Evolutionary conservation across 768 basidiomycete species (phyloP).

Genomic region (Tulasnella sp.): DNA sequence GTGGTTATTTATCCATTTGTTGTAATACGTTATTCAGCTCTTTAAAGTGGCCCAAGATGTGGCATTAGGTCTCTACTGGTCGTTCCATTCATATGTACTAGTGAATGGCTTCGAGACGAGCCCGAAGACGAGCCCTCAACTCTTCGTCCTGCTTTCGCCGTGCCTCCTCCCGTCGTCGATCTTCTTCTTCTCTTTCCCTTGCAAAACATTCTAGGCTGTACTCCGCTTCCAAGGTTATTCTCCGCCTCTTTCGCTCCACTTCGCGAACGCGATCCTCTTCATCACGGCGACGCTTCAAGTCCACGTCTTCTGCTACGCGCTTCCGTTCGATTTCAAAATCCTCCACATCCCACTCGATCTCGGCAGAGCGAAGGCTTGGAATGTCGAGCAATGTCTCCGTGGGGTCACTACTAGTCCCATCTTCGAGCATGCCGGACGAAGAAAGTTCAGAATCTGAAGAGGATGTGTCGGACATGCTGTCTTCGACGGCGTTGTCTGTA

Average conservation of each 20-base stretch:
- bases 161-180: not conserved
- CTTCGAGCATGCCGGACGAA: not conserved
- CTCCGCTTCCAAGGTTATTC: not conserved
- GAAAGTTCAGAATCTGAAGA: not conserved
- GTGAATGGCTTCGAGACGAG: not conserved
- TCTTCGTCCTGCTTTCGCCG: not conserved
- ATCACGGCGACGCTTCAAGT: not conserved
- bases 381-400: not conserved
- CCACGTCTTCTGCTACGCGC: not conserved
- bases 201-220: not conserved
- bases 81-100: not conserved
- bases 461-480: not conserved
- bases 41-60: not conserved
- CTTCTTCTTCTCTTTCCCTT: not conserved
- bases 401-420: not conserved
- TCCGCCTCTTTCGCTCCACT: not conserved
- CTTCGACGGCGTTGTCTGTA: not conserved
- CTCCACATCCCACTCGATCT: slow-evolving; percentile 5
- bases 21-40: not conserved
- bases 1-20: not conserved
- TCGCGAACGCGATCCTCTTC: not conserved
- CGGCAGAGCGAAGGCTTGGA: not conserved
- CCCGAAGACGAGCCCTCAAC: not conserved
- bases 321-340: not conserved
- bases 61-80: not conserved